Evolutionary conservation across 2,329 filamentous ascomycete genomes (phyloP).

Genomic region (Aspergillus novoparasiticus): DNA sequence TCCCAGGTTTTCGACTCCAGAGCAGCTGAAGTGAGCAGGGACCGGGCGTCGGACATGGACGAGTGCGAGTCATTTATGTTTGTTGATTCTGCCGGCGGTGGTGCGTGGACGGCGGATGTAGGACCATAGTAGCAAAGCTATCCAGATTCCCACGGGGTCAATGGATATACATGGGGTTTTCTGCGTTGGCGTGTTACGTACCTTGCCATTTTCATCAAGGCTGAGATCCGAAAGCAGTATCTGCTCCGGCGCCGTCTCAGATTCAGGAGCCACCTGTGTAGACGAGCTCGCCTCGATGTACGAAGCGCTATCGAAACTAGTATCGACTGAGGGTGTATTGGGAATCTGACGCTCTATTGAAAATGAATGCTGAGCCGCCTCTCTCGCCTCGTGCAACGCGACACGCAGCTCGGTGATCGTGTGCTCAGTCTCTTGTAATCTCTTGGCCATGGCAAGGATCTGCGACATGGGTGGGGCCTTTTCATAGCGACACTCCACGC

Average conservation of each 20-base stretch:
- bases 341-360: background rate
- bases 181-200: background rate
- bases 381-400: background rate
- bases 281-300: background rate
- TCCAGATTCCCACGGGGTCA: background rate
- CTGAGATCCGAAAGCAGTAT: background rate
- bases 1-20: slow-evolving; percentile 9
- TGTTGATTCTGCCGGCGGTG: background rate
- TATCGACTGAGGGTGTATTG: background rate
- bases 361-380: background rate
- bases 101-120: slow-evolving; percentile 4
- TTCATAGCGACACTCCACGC: slow-evolving; percentile 1
- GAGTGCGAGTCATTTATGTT: background rate
- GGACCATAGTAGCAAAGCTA: slow-evolving; percentile 4
- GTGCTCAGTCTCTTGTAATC: background rate
- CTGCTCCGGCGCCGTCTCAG: background rate
- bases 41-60: slow-evolving; percentile 2
- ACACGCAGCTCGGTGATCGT: background rate
- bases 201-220: slow-evolving; percentile 3
- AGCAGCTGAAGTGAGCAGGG: slow-evolving; percentile 8
- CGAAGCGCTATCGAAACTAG: background rate
- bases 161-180: background rate
- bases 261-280: background rate
- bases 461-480: slow-evolving; percentile 1
- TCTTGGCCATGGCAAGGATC: slow-evolving; percentile 3